phyloP scores from a whole-genome alignment of 371 early-diverging fungal genomes.

The Zopfochytrium polystomum region DNA sequence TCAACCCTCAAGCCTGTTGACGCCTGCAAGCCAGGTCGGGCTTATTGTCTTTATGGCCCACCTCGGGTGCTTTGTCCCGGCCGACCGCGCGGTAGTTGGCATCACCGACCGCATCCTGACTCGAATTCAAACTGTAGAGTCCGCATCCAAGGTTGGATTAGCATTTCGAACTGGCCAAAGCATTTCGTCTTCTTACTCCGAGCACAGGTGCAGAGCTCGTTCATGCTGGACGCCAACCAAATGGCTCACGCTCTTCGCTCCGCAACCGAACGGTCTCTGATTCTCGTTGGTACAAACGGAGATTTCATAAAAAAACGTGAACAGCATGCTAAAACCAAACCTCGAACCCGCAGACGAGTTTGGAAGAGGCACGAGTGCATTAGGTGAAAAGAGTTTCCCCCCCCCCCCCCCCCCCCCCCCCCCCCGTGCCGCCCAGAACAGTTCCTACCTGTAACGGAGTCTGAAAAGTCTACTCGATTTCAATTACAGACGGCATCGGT shows the following conservation, averaged over 20 bases:
- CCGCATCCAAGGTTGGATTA: conserved; percentile 35
- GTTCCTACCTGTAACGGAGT: too few relatives aligned
- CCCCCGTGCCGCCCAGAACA: neutral
- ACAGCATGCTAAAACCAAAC: neutral
- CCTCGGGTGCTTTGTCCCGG: conserved; percentile 73
- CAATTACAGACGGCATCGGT: conserved; percentile 56
- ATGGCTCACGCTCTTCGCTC: conserved; percentile 52
- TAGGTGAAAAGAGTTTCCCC: conserved; percentile 16
- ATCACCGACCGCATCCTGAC: conserved; percentile 59
- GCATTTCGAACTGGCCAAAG: neutral
- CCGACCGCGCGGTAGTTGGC: conserved; percentile 49
- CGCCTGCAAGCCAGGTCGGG: conserved; percentile 47
- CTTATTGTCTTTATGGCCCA: conserved; percentile 76
- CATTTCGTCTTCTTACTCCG: neutral
- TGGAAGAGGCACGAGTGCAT: conserved; percentile 48
- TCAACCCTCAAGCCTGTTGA: too few relatives aligned
- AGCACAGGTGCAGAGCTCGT: conserved; percentile 64
- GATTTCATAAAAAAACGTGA: neutral
- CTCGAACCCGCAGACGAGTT: conserved; percentile 53
- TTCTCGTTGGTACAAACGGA: conserved; percentile 42
- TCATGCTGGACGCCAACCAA: conserved; percentile 68
- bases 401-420: neutral
- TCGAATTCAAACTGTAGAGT: conserved; percentile 50
- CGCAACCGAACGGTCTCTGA: conserved; percentile 45
- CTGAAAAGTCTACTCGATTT: neutral